These are phyloP conservation scores for Mucor ambiguus DNA, from an alignment of 371 early-diverging fungal species.

Conservation along the genomic window DNA sequence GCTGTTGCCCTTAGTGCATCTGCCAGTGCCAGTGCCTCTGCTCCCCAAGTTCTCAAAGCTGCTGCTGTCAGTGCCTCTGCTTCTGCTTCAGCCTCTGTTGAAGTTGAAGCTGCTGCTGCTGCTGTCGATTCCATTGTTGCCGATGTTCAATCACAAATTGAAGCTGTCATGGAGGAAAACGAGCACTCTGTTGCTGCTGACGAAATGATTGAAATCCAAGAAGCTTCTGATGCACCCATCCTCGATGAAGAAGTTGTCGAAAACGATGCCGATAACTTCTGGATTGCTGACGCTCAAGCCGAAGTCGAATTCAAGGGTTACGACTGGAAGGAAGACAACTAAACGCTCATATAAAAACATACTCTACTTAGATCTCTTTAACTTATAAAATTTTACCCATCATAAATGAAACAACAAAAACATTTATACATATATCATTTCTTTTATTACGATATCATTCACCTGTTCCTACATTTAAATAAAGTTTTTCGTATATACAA, in stretches of 20 bases:
- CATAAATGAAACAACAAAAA: neutral
- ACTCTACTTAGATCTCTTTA: neutral
- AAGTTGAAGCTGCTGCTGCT: no score
- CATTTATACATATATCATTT: neutral
- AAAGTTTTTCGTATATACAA: neutral
- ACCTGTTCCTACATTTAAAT: neutral
- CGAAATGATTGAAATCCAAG: conserved; percentile 6
- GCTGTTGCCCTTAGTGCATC: conserved; percentile 1
- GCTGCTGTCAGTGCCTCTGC: neutral
- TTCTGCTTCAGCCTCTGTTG: neutral
- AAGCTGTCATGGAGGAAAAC: neutral
- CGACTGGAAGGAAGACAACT: conserved; percentile 6
- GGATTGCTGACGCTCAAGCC: conserved; percentile 16
- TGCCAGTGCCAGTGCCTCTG: neutral
- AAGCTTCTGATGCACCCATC: neutral
- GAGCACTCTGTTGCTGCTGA: neutral
- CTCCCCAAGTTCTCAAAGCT: neutral
- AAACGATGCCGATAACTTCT: conserved; percentile 1
- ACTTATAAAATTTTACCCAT: neutral
- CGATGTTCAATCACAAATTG: conserved; percentile 1
- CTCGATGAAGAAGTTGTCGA: neutral
- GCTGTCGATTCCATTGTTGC: neutral
- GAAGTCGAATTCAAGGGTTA: conserved; percentile 15
- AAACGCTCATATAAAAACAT: neutral
- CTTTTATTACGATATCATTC: neutral